Base-by-base conservation (phyloP, 257 asterid genomes). In the Phtheirospermum japonicum region DNA sequence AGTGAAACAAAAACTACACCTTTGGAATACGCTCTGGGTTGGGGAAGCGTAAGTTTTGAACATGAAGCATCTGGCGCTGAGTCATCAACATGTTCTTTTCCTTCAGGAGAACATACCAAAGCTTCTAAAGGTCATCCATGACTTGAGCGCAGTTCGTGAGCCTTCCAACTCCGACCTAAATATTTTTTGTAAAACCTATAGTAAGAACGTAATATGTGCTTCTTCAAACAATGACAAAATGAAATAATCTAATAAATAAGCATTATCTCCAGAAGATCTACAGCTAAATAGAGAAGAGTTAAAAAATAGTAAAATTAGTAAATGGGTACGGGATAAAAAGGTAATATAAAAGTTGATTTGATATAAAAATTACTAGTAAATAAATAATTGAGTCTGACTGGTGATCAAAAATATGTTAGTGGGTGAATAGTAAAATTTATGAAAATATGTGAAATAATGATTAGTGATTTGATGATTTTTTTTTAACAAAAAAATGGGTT, bases 61-160 rank as follows among this genome's bases (percentile, higher is more conserved):
- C 85, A 48, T 86, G 71, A 59, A 92, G 96, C 95, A 89, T 89
- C 73, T 92, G 95, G 7, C 95, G 89, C 71, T 92, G 96, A 65
- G 90, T 81, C 95, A 89, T 84, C 81, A 92, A 76, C 95, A 86
- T 84, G 80, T 86, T 92, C 76, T 86, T 88, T 73, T 89, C 95
- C 86, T 83, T 86, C 51, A 89, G 73, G 66, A 92, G 90, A 61
- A 92, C 95, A 73, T 76, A 83, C 97, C 97, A 92, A 9, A 92
- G 87, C 83, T 89, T 90, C 54, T 89, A 79, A 67, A 92, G 95
- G 77, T 92, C 97, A 75, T 92, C 99, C 99, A 92, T 16, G 97
- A 89, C 84, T 89, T 89, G 61, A 92, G 89, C 96, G 96, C 71
- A 92, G 82, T 71, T 92, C 97, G 70, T 86, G 63, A 67, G 99